phyloP scores from a whole-genome alignment of 192 early-diverging fungal genomes.

The Gigaspora rosea region DNA sequence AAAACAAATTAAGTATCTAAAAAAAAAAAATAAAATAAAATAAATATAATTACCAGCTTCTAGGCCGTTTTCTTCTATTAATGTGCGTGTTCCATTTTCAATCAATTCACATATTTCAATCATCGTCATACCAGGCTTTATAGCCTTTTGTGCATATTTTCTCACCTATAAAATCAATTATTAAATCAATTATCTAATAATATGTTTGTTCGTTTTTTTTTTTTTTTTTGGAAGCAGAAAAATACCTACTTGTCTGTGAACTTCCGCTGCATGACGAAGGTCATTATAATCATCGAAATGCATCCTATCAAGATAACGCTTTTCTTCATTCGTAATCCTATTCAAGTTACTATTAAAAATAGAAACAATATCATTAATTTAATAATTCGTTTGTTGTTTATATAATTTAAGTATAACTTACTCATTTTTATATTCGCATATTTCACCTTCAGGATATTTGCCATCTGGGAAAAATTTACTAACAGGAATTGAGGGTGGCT shows the following conservation, averaged over 20 bases:
- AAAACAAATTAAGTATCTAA: not conserved
- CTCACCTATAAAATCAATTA: slow-evolving; percentile 60
- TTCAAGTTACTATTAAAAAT: slow-evolving; percentile 66
- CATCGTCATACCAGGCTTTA: slow-evolving; percentile 96
- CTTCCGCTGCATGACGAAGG: slow-evolving; percentile 87
- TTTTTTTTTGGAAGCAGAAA: not conserved
- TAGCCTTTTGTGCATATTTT: slow-evolving; percentile 70
- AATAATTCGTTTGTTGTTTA: not conserved
- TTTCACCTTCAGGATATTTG: slow-evolving; percentile 81
- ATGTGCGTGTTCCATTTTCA: slow-evolving; percentile 89
- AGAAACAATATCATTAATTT: not conserved
- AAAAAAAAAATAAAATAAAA: not conserved
- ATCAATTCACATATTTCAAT: slow-evolving; percentile 90
- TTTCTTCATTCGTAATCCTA: slow-evolving; percentile 93
- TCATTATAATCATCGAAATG: slow-evolving; percentile 77
- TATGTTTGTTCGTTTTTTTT: not conserved
- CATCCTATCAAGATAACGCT: slow-evolving; percentile 77
- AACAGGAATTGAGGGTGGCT: slow-evolving; percentile 73
- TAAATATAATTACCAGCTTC: slow-evolving; percentile 51
- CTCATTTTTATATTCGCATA: slow-evolving; percentile 85
- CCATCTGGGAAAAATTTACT: slow-evolving; percentile 77
- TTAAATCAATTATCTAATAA: not conserved
- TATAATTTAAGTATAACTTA: slow-evolving; percentile 37
- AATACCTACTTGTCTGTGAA: slow-evolving; percentile 71
- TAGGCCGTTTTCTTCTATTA: slow-evolving; percentile 86